phyloP scores from a whole-genome alignment of 495 filamentous ascomycete genomes.

The Penicillium lagena region DNA sequence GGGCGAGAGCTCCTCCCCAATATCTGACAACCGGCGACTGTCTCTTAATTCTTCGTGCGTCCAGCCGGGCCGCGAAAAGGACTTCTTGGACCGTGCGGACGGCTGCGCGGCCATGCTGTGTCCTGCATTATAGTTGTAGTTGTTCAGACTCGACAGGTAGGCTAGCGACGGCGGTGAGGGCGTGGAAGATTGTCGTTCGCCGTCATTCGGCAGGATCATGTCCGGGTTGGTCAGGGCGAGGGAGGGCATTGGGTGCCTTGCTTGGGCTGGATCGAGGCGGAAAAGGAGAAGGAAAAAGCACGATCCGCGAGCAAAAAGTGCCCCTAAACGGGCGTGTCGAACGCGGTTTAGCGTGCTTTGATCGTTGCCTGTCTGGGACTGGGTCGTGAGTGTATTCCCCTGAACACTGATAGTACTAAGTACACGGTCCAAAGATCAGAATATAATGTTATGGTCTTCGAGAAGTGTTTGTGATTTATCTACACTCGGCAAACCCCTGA shows the following conservation, averaged over 20 bases:
- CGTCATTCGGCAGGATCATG: slow-evolving; percentile 74
- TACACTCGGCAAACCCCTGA: slow-evolving; percentile 16
- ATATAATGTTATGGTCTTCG: too few species aligned
- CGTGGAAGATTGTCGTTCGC: slow-evolving; percentile 49
- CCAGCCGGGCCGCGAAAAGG: slow-evolving; percentile 40
- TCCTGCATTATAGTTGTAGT: slow-evolving; percentile 15
- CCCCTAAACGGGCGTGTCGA: slow-evolving; percentile 12
- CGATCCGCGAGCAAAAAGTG: slow-evolving; percentile 6
- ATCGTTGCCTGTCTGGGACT: slow-evolving; percentile 19
- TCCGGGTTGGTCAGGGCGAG: slow-evolving; percentile 90
- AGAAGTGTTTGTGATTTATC: not conserved
- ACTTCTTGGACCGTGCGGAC: slow-evolving; percentile 23
- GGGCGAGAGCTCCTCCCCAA: slow-evolving; percentile 54
- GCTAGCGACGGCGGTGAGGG: slow-evolving; percentile 41
- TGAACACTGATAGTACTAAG: not conserved
- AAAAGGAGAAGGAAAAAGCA: slow-evolving; percentile 2
- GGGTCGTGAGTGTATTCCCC: slow-evolving; percentile 4
- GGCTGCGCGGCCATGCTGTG: slow-evolving; percentile 3
- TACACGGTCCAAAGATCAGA: too few species aligned
- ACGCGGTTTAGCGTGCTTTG: slow-evolving; percentile 20
- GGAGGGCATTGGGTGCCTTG: slow-evolving; percentile 43
- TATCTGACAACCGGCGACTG: slow-evolving; percentile 63
- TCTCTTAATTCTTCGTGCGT: slow-evolving; percentile 47
- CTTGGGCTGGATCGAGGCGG: slow-evolving; percentile 1
- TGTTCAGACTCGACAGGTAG: slow-evolving; percentile 31